Conservation (phyloP, 352 stramenopile genomes). For the Globisporangium nodosum region DNA sequence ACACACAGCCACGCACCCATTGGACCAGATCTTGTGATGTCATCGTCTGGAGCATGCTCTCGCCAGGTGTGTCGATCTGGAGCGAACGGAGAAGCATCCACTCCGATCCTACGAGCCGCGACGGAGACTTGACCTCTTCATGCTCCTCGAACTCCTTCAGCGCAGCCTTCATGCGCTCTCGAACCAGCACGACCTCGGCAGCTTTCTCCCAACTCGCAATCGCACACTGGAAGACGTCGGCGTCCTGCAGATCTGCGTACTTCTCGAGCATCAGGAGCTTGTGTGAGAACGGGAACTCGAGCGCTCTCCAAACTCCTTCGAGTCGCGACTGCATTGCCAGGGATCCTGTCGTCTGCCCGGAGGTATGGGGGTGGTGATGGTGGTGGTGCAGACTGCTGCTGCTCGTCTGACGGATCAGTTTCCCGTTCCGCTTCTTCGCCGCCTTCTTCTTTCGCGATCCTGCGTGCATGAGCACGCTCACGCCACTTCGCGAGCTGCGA, state of each 20-base stretch:
- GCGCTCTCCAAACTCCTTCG: constrained; percentile 42
- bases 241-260: constrained; percentile 42
- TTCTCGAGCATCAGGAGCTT: constrained; percentile 65
- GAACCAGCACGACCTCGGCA: constrained; percentile 33
- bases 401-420: constrained; percentile 14
- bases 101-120: constrained; percentile 30
- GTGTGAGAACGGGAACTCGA: constrained; percentile 61
- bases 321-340: constrained; percentile 45
- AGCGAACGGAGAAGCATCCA: constrained; percentile 31
- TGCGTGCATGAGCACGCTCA: constrained; percentile 4
- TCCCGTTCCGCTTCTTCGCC: constrained; percentile 14
- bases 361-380: constrained; percentile 16
- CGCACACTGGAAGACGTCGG: constrained; percentile 30
- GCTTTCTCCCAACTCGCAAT: constrained; percentile 42
- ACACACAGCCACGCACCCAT: constrained; percentile 27
- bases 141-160: constrained; percentile 32
- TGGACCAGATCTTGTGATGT: constrained; percentile 16
- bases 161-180: constrained; percentile 41
- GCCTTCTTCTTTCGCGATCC: constrained; percentile 8
- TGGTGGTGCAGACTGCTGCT: constrained; percentile 18
- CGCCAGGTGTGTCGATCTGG: constrained; percentile 23
- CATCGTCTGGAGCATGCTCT: constrained; percentile 5
- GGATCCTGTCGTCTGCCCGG: constrained; percentile 25
- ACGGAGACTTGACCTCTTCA: constrained; percentile 18
- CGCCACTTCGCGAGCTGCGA: constrained; percentile 19